Base-by-base conservation (phyloP, 192 early-diverging fungal genomes). In the Coemansia reversa region DNA sequence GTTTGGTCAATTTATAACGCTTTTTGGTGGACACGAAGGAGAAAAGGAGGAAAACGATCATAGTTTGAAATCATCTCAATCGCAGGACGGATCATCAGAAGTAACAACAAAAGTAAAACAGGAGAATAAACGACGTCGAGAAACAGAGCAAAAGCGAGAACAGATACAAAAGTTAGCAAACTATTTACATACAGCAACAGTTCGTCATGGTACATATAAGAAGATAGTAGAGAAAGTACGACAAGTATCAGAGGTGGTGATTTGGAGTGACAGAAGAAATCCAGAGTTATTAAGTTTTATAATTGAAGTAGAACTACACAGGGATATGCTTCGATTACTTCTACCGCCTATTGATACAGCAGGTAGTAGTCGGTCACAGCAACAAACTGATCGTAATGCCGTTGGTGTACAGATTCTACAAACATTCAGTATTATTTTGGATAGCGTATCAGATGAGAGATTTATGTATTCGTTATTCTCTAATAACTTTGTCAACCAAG, bases 401-500 rank as follows among this genome's bases (percentile, higher is more conserved):
- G 76, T 83, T 6, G 56, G 65, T 1, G 69, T 77, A 20, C 81
- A 83, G 58, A 67, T 78, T 4, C 57, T 83, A 52, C 81, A 83
- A 67, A 83, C 81, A 20, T 70, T 83, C 54, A 79, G 75, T 32
- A 83, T 83, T 22, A 75, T 83, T n/a, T 54, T 83, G 48, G 81
- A 83, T 50, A 70, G 75, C 57, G 62, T 83, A 60, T 70, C 66
- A 14, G 72, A 69, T 33, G 32, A 62, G 18, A 55, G 51, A 55
- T 79, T 72, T 22, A 45, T 82, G 70, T 83, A 88, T 42, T 83
- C 86, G 54, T 66, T 92, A 32, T 73, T 92, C 9, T 88, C 88
- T 28, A 88, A 88, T 65, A 90, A 90, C 72, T 89, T 88, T 72
- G 86, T 92, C 55, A 92, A 92, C 66, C 57, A 82, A 50, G 75